Evolutionary conservation across 1,284 basidiomycete genomes (phyloP), one percentile per base, ranked within the genome.

Genomic region (Heterobasidion annosum): DNA sequence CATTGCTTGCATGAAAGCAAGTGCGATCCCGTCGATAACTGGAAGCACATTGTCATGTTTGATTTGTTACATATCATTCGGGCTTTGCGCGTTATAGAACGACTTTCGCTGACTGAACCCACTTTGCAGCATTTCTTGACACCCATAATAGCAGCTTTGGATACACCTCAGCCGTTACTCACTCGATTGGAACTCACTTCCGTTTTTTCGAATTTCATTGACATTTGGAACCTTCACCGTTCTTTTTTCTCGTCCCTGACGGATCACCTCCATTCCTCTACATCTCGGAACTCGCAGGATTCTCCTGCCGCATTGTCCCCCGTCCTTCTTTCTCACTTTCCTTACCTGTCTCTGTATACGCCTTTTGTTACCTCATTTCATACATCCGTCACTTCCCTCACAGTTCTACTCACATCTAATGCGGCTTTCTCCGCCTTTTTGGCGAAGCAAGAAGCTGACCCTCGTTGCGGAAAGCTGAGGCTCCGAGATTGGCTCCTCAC

Each of bases 141-240:
- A 12, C 90, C 89, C 2, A 82, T 92, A 50, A 81, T 92, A 59
- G 73, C 73, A 18, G 84, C 88, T 6, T 69, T 90, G 56, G 82
- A 86, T 58, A 79, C 80, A 2, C 61, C 81, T 4, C 72, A 78
- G 10, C 84, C 88, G 5, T 70, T 93, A 16, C 74, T 95, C 50
- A 76, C 82, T 54, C 82, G 87, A 56, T 70, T 79, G 12, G 79
- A 83, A 50, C 76, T 95, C 57, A 84, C 81, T 2, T 78, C 84
- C 15, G 76, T 94, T 50, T 96, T 96, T 67, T 86, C 85, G 59
- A 94, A 94, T 67, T 93, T 95, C 64, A 83, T 89, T 64, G 92
- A 95, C 70, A 93, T 96, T 48, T 88, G 90, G 81, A 91, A 92
- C 62, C 76, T 95, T 53, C 91, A 93, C 68, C 84, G 79, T 51